phyloP scores from a whole-genome alignment of 2,329 filamentous ascomycete genomes.

The Colletotrichum sp. region DNA sequence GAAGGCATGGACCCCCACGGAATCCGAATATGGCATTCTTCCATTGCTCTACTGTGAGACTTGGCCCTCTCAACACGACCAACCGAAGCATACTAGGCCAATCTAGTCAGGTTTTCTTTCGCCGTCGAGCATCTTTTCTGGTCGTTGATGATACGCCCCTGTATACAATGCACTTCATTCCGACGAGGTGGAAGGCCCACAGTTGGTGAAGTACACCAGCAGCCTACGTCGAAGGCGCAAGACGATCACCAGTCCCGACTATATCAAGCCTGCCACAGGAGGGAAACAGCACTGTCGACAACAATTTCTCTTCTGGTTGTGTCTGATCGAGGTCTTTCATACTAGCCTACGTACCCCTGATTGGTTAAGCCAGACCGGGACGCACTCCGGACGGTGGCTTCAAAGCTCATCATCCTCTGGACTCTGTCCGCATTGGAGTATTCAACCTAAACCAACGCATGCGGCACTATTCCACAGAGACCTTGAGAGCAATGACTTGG shows the following conservation, averaged over 20 bases:
- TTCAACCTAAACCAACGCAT: not conserved
- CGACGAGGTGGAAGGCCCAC: no score
- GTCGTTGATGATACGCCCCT: accelerated
- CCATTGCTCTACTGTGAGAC: not conserved
- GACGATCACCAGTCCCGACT: not conserved
- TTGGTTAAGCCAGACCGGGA: not conserved
- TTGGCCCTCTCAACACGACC: no score
- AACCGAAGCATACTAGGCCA: not conserved
- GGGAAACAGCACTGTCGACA: no score
- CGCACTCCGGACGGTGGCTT: not conserved
- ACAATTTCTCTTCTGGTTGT: no score
- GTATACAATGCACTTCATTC: accelerated
- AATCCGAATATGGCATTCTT: not conserved
- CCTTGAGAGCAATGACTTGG: not conserved
- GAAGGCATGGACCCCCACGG: not conserved
- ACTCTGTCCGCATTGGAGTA: no score
- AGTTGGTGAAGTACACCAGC: no score
- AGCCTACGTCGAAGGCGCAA: not conserved
- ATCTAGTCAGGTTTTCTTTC: not conserved
- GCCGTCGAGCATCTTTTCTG: not conserved
- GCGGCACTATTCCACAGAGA: not conserved
- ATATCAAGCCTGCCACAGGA: not conserved
- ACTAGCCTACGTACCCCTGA: not conserved
- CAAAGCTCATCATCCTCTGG: not conserved
- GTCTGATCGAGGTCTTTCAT: no score